Conservation (phyloP, 345 rosid species). For the Salix udensis region DNA sequence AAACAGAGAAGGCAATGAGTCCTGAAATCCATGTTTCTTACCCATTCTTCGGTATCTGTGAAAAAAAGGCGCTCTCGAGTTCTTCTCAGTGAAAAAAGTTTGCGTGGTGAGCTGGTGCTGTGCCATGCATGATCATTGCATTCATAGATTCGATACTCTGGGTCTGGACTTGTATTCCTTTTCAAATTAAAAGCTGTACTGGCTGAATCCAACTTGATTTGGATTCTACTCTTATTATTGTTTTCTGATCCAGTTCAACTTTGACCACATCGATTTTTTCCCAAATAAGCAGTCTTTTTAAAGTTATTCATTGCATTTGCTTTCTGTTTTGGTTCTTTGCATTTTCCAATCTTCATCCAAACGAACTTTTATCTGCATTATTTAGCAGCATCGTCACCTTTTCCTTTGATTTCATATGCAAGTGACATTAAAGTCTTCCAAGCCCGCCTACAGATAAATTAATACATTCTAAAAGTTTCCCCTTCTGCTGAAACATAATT, state of each 20-base stretch:
- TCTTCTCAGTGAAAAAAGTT: neutral
- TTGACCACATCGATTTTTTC: slow-evolving; percentile 14
- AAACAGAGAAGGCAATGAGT: too few relatives aligned
- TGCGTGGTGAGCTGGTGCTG: neutral
- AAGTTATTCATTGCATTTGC: slow-evolving; percentile 20
- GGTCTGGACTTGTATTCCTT: neutral
- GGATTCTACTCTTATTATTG: slow-evolving; percentile 2
- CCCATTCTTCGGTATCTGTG: neutral
- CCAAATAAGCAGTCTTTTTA: slow-evolving; percentile 18
- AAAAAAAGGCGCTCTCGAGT: neutral
- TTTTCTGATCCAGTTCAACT: slow-evolving; percentile 23
- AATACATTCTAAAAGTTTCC: slow-evolving; percentile 10
- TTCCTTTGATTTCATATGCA: slow-evolving; percentile 3
- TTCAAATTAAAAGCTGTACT: neutral
- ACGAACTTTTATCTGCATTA: slow-evolving; percentile 7
- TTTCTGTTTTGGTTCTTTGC: slow-evolving; percentile 25
- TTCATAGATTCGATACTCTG: neutral
- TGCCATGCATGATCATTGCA: neutral
- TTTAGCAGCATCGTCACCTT: slow-evolving; percentile 21
- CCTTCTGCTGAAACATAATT: slow-evolving; percentile 11
- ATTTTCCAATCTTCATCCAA: slow-evolving; percentile 11
- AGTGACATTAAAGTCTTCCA: slow-evolving; percentile 15
- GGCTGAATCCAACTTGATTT: neutral
- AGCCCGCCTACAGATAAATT: slow-evolving; percentile 12
- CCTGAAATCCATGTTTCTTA: neutral